Evolutionary conservation across 108 stramenopile species (phyloP).

Genomic region (Asterionellopsis glacialis): DNA sequence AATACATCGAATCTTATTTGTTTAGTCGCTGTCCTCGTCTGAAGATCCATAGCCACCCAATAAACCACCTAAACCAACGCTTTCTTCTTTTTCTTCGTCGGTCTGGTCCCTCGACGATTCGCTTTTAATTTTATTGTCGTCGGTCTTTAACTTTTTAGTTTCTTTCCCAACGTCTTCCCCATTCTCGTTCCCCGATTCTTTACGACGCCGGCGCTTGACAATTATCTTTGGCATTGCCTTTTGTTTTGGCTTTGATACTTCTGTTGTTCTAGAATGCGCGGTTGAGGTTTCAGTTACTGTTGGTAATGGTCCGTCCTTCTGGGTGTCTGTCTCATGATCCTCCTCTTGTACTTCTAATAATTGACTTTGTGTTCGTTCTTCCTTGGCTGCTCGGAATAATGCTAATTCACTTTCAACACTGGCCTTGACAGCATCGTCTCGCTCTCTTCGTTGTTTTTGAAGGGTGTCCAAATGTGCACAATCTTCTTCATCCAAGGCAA

Average conservation of each 20-base stretch:
- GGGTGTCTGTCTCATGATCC: too few species aligned
- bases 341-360: not conserved
- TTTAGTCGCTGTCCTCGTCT: constrained; percentile 15
- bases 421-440: constrained; percentile 35
- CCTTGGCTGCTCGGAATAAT: constrained; percentile 64
- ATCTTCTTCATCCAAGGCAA: constrained; percentile 78
- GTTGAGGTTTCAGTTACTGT: not conserved
- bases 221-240: too few species aligned
- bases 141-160: constrained; percentile 17
- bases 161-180: constrained; percentile 29
- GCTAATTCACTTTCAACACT: constrained; percentile 59
- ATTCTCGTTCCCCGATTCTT: constrained; percentile 6
- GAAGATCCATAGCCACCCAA: constrained; percentile 64
- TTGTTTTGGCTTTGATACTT: too few species aligned
- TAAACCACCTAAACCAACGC: constrained; percentile 36
- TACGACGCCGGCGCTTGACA: too few species aligned
- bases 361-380: constrained; percentile 28
- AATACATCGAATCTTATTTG: not conserved
- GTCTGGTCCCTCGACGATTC: constrained; percentile 1
- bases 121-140: too few species aligned
- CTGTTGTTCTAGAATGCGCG: too few species aligned
- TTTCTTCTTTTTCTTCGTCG: constrained; percentile 11
- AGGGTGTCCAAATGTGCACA: constrained; percentile 72
- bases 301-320: not conserved
- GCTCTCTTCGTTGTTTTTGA: constrained; percentile 36